These are phyloP conservation scores for Diutina sp. DNA, from an alignment of 1,139 yeast species.

Conservation along the genomic window DNA sequence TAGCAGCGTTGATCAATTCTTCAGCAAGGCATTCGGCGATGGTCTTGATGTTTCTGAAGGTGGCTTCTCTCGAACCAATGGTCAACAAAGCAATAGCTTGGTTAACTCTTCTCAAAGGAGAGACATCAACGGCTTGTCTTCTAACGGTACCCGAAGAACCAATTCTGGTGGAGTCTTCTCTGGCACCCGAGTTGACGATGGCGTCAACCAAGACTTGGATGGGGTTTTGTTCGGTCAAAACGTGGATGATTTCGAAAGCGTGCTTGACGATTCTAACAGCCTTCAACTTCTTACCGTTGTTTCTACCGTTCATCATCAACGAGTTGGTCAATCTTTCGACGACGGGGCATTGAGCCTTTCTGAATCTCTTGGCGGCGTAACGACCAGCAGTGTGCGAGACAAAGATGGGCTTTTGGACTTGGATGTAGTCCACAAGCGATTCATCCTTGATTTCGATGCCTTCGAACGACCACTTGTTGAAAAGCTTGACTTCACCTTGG, in stretches of 20 bases:
- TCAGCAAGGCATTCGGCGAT: constrained; percentile 99
- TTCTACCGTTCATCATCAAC: constrained; percentile 99
- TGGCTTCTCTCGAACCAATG: constrained; percentile 99
- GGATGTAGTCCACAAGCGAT: constrained; percentile 96
- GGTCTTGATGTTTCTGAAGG: constrained; percentile 99
- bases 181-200: constrained; percentile 99
- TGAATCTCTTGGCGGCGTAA: constrained; percentile 99
- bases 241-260: constrained; percentile 95
- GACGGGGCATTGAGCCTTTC: constrained; percentile 99
- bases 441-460: constrained; percentile 97
- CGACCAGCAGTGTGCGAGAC: constrained; percentile 99
- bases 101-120: constrained; percentile 99
- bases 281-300: constrained; percentile 99
- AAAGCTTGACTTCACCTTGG: constrained; percentile 90
- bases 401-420: constrained; percentile 94
- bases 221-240: constrained; percentile 98
- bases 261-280: constrained; percentile 99
- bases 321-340: constrained; percentile 99
- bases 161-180: constrained; percentile 99
- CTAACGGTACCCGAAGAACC: constrained; percentile 99
- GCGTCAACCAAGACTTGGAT: constrained; percentile 99
- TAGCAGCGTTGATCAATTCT: constrained; percentile 99
- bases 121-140: constrained; percentile 99
- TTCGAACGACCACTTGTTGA: constrained; percentile 99
- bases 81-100: constrained; percentile 97